Conservation (phyloP, 352 stramenopile species). For the Globisporangium abappressorium region DNA sequence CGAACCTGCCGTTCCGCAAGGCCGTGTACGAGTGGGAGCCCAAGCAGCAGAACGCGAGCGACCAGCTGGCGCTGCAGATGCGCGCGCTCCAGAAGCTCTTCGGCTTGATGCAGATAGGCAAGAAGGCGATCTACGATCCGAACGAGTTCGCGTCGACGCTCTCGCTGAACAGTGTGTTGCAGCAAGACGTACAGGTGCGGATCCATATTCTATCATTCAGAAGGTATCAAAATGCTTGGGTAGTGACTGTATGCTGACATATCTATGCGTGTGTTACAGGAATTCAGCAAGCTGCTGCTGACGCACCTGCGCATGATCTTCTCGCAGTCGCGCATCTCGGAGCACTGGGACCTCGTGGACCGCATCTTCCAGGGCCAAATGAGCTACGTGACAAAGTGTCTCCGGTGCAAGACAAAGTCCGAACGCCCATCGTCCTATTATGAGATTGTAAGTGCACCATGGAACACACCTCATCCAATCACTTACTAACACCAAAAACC, state of each 20-base stretch:
- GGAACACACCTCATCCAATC: background rate
- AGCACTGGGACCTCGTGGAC: slow-evolving; percentile 68
- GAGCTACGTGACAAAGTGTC: slow-evolving; percentile 83
- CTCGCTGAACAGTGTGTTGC: slow-evolving; percentile 74
- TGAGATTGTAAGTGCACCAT: slow-evolving; percentile 55
- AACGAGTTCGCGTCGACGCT: slow-evolving; percentile 77
- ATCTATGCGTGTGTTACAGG: slow-evolving; percentile 30
- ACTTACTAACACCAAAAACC: background rate
- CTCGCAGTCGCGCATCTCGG: slow-evolving; percentile 46
- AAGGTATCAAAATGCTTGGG: background rate
- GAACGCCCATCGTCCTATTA: slow-evolving; percentile 69
- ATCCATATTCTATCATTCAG: background rate
- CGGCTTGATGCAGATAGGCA: slow-evolving; percentile 77
- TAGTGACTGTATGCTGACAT: slow-evolving; percentile 2
- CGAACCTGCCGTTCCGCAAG: slow-evolving; percentile 63
- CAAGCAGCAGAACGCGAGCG: slow-evolving; percentile 38
- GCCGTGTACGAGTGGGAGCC: slow-evolving; percentile 81
- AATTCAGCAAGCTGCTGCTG: slow-evolving; percentile 87
- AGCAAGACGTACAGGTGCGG: slow-evolving; percentile 84
- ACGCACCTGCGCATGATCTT: slow-evolving; percentile 79
- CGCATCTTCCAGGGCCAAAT: slow-evolving; percentile 80
- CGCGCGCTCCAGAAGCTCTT: slow-evolving; percentile 81
- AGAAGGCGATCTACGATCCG: slow-evolving; percentile 68
- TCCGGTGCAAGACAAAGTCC: slow-evolving; percentile 66
- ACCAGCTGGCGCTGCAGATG: slow-evolving; percentile 71